phyloP scores from a whole-genome alignment of 805 yeast genomes.

The Vanderwaltozyma polyspora region DNA sequence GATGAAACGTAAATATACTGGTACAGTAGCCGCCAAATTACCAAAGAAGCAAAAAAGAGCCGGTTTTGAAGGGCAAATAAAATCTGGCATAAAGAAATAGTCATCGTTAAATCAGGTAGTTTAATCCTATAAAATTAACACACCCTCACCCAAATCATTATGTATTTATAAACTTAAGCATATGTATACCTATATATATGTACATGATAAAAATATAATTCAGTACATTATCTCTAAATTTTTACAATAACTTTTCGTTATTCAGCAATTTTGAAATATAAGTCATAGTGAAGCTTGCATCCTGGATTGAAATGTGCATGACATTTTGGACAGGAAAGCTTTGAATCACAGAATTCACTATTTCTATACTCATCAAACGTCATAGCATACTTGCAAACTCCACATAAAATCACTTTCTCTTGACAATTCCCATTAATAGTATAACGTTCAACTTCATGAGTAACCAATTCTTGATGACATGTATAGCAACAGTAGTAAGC shows the following conservation, averaged over 20 bases:
- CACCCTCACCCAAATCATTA: too few species aligned
- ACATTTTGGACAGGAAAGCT: conserved; percentile 16
- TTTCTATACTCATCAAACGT: conserved; percentile 17
- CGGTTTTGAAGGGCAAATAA: conserved; percentile 76
- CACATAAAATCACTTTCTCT: conserved; percentile 20
- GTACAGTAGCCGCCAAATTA: conserved; percentile 35
- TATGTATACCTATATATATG: too few species aligned
- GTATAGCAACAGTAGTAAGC: conserved; percentile 21
- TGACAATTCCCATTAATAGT: conserved; percentile 4
- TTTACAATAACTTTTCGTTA: not conserved
- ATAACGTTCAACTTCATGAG: conserved; percentile 11
- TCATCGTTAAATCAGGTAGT: not conserved
- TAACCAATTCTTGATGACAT: conserved; percentile 18
- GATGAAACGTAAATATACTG: conserved; percentile 53
- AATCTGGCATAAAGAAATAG: conserved; percentile 21
- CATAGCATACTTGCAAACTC: conserved; percentile 20
- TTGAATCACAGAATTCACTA: not conserved
- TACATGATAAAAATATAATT: not conserved
- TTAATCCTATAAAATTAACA: not conserved
- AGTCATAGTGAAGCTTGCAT: conserved; percentile 24
- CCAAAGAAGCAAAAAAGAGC: conserved; percentile 38
- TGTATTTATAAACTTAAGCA: too few species aligned
- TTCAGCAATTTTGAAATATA: conserved; percentile 15
- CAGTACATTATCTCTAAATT: not conserved
- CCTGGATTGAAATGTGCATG: conserved; percentile 21